Percentiles rank a stretch among this genome's conserved stretches.
phyloP scores from a whole-genome alignment of 2,329 filamentous ascomycete species.

The Fusarium miscanthi region DNA sequence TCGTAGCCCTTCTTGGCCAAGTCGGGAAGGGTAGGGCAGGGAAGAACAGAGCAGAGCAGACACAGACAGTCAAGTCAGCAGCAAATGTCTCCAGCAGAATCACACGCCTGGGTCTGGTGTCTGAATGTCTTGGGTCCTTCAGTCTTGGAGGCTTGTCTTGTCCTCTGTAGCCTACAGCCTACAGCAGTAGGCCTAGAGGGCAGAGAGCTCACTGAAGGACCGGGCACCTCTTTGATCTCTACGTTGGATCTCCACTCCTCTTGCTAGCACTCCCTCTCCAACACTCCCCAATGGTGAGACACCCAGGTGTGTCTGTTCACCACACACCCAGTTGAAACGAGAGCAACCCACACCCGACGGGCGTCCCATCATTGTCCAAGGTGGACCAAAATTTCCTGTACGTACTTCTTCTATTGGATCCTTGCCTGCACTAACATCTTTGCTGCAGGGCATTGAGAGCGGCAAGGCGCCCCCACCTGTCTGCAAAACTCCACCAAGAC shows the following conservation, averaged over 20 bases:
- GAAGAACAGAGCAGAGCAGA: conserved; percentile 14
- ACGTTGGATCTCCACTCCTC: conserved; percentile 20
- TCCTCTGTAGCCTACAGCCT: conserved; percentile 1
- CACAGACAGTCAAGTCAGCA: conserved; percentile 30
- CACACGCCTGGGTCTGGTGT: conserved; percentile 44
- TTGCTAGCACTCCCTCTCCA: conserved; percentile 26
- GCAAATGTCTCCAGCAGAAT: conserved; percentile 35
- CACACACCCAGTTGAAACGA: conserved; percentile 34
- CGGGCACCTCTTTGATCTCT: conserved; percentile 25
- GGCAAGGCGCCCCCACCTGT: conserved; percentile 31
- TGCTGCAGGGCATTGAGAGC: conserved; percentile 47
- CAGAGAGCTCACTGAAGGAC: conserved; percentile 16
- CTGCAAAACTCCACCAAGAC: conserved; percentile 34
- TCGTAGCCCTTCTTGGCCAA: conserved; percentile 26
- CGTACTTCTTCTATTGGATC: conserved; percentile 34
- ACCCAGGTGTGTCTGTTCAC: conserved; percentile 20
- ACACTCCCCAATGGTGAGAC: conserved; percentile 31
- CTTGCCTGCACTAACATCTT: conserved; percentile 38
- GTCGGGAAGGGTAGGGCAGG: conserved; percentile 3
- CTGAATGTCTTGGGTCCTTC: conserved; percentile 39
- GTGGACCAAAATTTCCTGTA: conserved; percentile 30
- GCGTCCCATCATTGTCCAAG: conserved; percentile 30
- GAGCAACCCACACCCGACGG: conserved; percentile 30
- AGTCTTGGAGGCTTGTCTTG: conserved; percentile 19
- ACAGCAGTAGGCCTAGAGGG: background rate